phyloP scores from a whole-genome alignment of 768 basidiomycete genomes.

The Agaricus sinodeliciosus region DNA sequence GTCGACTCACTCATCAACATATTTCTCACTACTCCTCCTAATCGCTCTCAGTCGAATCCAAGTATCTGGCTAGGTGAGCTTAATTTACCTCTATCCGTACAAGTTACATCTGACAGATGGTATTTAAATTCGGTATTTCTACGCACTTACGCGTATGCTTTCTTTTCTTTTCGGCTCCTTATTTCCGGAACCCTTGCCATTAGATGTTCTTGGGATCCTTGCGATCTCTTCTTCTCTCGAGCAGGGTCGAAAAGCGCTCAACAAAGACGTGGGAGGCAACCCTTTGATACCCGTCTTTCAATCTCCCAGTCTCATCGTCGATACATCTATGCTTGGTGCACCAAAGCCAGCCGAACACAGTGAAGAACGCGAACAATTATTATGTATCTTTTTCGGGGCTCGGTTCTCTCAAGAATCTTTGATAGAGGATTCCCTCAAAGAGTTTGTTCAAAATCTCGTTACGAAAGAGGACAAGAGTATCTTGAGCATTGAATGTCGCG shows the following conservation, averaged over 20 bases:
- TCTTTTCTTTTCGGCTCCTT: no score
- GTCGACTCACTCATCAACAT: neutral
- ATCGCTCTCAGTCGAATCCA: neutral
- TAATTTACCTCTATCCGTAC: neutral
- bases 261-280: neutral
- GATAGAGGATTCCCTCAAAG: neutral
- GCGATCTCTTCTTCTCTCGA: neutral
- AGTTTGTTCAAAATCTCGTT: neutral
- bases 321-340: neutral
- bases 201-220: no score
- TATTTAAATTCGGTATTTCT: no score
- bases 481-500: conserved; percentile 6
- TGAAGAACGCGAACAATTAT: neutral
- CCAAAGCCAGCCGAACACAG: neutral
- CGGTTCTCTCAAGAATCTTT: neutral
- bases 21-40: neutral
- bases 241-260: neutral
- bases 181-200: no score
- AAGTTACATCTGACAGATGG: neutral
- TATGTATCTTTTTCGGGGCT: conserved; percentile 1
- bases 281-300: neutral
- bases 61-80: neutral
- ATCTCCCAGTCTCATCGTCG: neutral
- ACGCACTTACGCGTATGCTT: no score
- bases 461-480: neutral